Evolutionary conservation across 257 asterid genomes (phyloP).

Genomic region (Solanum corneliomulleri): DNA sequence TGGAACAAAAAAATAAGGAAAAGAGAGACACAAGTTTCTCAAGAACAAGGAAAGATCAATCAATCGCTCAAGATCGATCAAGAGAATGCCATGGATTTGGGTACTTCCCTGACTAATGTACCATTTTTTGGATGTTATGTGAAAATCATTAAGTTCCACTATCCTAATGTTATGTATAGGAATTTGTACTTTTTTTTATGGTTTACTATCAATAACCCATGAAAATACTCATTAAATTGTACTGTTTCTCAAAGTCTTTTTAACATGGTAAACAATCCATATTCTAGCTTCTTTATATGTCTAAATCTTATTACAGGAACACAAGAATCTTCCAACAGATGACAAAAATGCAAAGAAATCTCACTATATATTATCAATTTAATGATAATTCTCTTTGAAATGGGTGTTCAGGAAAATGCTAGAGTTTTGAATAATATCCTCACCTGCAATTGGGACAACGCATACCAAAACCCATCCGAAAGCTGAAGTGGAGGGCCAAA

Average conservation of each 20-base stretch:
- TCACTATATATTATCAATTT: not conserved
- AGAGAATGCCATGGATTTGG: not conserved
- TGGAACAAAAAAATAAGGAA: not conserved
- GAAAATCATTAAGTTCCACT: not conserved
- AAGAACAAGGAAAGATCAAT: not conserved
- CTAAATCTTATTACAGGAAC: not conserved
- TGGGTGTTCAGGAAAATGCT: not conserved
- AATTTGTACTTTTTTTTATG: not conserved
- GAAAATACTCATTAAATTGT: not conserved
- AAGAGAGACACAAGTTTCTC: not conserved
- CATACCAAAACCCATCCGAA: constrained; percentile 82
- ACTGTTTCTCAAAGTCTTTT: not conserved
- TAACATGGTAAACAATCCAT: not conserved
- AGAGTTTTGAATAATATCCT: not conserved
- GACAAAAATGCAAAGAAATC: not conserved
- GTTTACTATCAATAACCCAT: not conserved
- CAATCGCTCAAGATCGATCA: not conserved
- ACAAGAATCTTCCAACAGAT: not conserved
- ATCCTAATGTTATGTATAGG: not conserved
- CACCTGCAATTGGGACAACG: constrained; percentile 80
- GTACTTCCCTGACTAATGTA: not conserved
- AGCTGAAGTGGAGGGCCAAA: constrained; percentile 90
- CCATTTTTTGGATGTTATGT: not conserved
- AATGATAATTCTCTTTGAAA: not conserved
- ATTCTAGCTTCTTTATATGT: not conserved